A percentile compares a stretch with the other conserved stretches of the same genome.
Evolutionary conservation across 2,329 filamentous ascomycete species (phyloP).

Genomic region (Fusarium nanum): DNA sequence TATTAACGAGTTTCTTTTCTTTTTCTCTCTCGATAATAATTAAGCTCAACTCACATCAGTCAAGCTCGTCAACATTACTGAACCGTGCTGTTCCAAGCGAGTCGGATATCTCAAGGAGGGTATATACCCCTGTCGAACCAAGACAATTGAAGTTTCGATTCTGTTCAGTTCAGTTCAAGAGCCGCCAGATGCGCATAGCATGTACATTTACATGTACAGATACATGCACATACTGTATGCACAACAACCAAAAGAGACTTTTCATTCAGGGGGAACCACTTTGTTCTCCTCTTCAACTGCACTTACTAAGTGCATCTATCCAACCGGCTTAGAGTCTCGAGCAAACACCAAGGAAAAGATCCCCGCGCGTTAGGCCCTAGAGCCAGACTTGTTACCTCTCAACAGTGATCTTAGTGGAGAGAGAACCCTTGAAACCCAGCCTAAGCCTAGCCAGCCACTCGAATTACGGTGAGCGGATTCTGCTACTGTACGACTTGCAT

Average conservation of each 20-base stretch:
- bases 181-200: conserved; percentile 26
- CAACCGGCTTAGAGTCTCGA: not conserved
- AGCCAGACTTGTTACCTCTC: no score
- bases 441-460: not conserved
- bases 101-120: conserved; percentile 26
- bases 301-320: not conserved
- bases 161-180: conserved; percentile 6
- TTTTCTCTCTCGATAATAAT: conserved; percentile 1
- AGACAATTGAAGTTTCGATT: not conserved
- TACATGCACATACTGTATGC: not conserved
- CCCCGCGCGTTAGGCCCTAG: no score
- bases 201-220: not conserved
- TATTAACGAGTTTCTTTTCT: not conserved
- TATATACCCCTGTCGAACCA: conserved; percentile 5
- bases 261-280: conserved; percentile 11
- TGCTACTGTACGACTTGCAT: conserved; percentile 5
- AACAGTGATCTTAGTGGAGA: not conserved
- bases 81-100: conserved; percentile 29
- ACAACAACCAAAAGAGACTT: not conserved
- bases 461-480: conserved; percentile 9
- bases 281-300: not conserved
- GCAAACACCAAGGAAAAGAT: no score
- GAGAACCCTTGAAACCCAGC: conserved; percentile 5
- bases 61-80: conserved; percentile 23
- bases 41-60: conserved; percentile 12